phyloP scores from a whole-genome alignment of 768 basidiomycete genomes.

The Amanita exitialis region DNA sequence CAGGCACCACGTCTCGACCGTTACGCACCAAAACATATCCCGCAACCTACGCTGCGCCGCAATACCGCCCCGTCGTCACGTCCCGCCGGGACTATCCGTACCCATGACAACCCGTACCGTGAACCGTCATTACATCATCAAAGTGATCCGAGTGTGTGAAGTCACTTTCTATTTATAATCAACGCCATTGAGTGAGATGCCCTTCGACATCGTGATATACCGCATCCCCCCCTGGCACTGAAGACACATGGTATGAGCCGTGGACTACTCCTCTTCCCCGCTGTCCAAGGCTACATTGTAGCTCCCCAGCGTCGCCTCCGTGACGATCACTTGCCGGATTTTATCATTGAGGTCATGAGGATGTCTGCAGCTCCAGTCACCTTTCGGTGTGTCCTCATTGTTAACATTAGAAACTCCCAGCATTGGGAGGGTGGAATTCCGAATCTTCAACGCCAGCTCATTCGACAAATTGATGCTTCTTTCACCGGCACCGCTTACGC shows the following conservation, averaged over 20 bases:
- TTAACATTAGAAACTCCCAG: conserved; percentile 11
- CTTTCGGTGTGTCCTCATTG: conserved; percentile 12
- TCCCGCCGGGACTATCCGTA: too few species aligned
- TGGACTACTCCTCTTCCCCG: conserved; percentile 9
- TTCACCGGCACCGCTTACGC: conserved; percentile 11
- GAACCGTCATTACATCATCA: too few species aligned
- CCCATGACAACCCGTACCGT: too few species aligned
- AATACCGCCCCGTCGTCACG: too few species aligned
- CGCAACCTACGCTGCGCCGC: too few species aligned
- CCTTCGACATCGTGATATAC: too few species aligned
- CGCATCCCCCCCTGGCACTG: neutral
- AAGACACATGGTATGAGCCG: conserved; percentile 9
- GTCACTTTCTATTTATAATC: too few species aligned
- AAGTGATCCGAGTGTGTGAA: too few species aligned
- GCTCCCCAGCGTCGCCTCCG: conserved; percentile 6
- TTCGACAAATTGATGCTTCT: conserved; percentile 10
- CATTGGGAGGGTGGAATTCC: conserved; percentile 12
- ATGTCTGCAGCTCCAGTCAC: conserved; percentile 10
- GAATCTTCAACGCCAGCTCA: conserved; percentile 4
- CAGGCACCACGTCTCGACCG: too few species aligned
- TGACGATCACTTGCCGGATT: neutral
- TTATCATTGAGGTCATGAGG: conserved; percentile 13
- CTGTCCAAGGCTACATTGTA: conserved; percentile 9
- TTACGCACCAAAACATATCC: too few species aligned
- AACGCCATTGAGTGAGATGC: too few species aligned